Evolutionary conservation across 2,329 filamentous ascomycete genomes (phyloP).

Genomic region (Claviceps arundinis): DNA sequence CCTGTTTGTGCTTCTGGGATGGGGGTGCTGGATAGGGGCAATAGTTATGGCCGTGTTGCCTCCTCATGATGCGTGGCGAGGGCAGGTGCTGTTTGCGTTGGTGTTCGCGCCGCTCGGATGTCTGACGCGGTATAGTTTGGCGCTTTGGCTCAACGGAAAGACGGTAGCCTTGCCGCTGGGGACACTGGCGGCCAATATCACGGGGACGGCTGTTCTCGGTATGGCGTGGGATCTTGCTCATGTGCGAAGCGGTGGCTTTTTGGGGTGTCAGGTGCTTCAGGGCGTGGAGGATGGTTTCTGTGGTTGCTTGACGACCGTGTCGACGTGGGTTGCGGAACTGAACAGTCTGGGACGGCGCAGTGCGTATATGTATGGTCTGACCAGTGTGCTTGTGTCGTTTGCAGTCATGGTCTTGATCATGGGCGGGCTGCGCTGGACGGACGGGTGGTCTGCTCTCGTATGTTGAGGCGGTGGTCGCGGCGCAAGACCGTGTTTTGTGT

Average conservation of each 20-base stretch:
- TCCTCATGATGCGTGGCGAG: slow-evolving; percentile 63
- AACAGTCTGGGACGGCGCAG: slow-evolving; percentile 36
- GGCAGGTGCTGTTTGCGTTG: slow-evolving; percentile 59
- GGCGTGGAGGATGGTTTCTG: slow-evolving; percentile 57
- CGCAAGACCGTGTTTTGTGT: not conserved
- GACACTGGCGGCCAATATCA: slow-evolving; percentile 70
- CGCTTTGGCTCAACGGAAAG: slow-evolving; percentile 55
- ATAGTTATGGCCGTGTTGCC: slow-evolving; percentile 60
- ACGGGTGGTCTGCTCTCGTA: slow-evolving; percentile 33
- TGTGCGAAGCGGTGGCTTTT: slow-evolving; percentile 36
- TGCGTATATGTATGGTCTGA: slow-evolving; percentile 53
- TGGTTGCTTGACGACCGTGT: slow-evolving; percentile 52
- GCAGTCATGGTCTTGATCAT: slow-evolving; percentile 54
- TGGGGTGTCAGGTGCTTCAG: slow-evolving; percentile 56
- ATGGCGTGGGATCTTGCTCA: slow-evolving; percentile 73
- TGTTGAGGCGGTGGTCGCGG: slow-evolving; percentile 16
- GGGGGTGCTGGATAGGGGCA: slow-evolving; percentile 66
- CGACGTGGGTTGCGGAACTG: slow-evolving; percentile 53
- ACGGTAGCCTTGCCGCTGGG: slow-evolving; percentile 63
- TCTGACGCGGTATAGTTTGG: slow-evolving; percentile 59
- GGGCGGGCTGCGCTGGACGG: slow-evolving; percentile 61
- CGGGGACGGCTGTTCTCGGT: slow-evolving; percentile 61
- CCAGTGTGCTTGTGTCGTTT: slow-evolving; percentile 47
- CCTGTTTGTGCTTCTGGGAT: slow-evolving; percentile 48
- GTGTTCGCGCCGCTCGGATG: slow-evolving; percentile 76